These are phyloP conservation scores for Hypoxylon rubiginosum DNA, from an alignment of 2,329 filamentous ascomycete genomes.

Conservation along the genomic window DNA sequence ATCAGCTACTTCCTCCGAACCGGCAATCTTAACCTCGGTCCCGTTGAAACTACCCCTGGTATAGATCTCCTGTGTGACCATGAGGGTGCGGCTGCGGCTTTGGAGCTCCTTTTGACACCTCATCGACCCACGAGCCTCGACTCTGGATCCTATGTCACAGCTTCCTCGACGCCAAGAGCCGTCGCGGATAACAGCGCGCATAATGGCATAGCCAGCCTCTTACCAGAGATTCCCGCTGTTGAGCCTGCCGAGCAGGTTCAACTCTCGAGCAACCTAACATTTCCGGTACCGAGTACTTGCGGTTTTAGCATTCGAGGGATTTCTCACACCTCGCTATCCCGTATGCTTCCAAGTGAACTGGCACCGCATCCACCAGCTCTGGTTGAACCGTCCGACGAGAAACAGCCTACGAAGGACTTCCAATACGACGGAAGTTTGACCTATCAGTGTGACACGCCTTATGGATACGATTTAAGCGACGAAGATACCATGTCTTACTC, in stretches of 20 bases:
- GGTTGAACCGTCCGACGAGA: neutral
- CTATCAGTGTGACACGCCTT: neutral
- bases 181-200: neutral
- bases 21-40: slow-evolving; percentile 7
- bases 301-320: slow-evolving; percentile 3
- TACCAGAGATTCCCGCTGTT: neutral
- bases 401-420: neutral
- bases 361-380: neutral
- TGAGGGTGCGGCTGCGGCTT: slow-evolving; percentile 20
- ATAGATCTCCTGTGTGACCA: slow-evolving; percentile 11
- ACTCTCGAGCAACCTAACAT: neutral
- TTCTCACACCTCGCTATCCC: neutral
- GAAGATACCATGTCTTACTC: slow-evolving; percentile 1
- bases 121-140: neutral
- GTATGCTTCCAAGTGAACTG: neutral
- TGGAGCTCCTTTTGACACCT: slow-evolving; percentile 20
- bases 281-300: neutral
- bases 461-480: neutral
- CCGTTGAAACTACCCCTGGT: slow-evolving; percentile 11
- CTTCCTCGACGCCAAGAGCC: neutral
- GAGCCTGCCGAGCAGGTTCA: neutral
- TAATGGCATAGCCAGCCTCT: neutral
- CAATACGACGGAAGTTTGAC: neutral
- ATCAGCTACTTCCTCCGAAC: slow-evolving; percentile 37
- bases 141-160: neutral